Percentiles rank a stretch among this genome's conserved stretches.
Conservation (phyloP, 2,329 filamentous ascomycete species). For the Aspergillus proliferans region DNA sequence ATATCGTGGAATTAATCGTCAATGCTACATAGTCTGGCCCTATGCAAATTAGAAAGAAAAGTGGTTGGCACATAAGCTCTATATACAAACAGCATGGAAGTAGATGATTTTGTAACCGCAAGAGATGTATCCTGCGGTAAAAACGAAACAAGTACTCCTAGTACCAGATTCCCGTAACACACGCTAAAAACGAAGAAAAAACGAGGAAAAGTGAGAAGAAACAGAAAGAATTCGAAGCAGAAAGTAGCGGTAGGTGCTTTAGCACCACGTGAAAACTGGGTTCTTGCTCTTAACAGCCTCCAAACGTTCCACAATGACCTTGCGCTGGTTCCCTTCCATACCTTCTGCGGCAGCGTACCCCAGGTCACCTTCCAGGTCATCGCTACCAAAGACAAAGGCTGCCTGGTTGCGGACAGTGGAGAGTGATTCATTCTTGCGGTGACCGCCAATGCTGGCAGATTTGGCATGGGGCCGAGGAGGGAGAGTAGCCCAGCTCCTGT, state of each 20-base stretch:
- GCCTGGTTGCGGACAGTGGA: slow-evolving; percentile 30
- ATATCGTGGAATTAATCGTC: slow-evolving; percentile 24
- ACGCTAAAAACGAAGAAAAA: slow-evolving; percentile 14
- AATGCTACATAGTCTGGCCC: slow-evolving; percentile 21
- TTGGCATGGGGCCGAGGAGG: slow-evolving; percentile 28
- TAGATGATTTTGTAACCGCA: slow-evolving; percentile 11
- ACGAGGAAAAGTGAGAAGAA: slow-evolving; percentile 1
- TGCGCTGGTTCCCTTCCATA: slow-evolving; percentile 83
- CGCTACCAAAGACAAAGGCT: slow-evolving; percentile 53
- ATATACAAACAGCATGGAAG: slow-evolving; percentile 27
- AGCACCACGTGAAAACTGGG: slow-evolving; percentile 98
- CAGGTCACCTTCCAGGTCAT: slow-evolving; percentile 83
- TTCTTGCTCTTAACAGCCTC: slow-evolving; percentile 94
- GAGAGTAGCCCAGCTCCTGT: slow-evolving; percentile 32
- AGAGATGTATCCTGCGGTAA: slow-evolving; percentile 12
- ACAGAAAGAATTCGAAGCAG: neutral
- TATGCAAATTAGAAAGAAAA: slow-evolving; percentile 8
- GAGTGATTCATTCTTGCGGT: slow-evolving; percentile 33
- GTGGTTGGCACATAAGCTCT: slow-evolving; percentile 20
- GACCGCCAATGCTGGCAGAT: slow-evolving; percentile 17
- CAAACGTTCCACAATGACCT: slow-evolving; percentile 92
- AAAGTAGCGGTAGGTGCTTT: slow-evolving; percentile 16
- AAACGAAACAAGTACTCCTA: slow-evolving; percentile 12
- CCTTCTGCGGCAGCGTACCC: slow-evolving; percentile 92
- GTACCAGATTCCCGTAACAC: slow-evolving; percentile 19